phyloP scores from a whole-genome alignment of 225 moss, liverwort and hornwort species.

The Sphagnum tenellum region DNA sequence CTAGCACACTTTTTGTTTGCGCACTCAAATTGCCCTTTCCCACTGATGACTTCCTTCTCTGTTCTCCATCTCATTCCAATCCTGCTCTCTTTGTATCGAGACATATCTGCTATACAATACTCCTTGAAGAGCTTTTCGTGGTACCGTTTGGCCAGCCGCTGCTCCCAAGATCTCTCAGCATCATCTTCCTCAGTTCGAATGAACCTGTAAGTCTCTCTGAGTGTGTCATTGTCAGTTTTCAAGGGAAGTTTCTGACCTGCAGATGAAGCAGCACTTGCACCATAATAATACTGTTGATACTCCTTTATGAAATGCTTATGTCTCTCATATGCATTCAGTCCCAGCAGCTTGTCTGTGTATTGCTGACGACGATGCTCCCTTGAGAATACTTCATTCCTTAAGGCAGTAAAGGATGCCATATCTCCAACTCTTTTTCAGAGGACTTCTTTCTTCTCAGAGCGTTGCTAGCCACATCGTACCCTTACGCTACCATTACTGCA shows the following conservation, averaged over 20 bases:
- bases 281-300: conserved; percentile 34
- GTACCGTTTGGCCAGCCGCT: conserved; percentile 92
- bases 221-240: conserved; percentile 83
- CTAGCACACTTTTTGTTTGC: conserved; percentile 86
- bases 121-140: conserved; percentile 98
- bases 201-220: conserved; percentile 90
- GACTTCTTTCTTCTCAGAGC: too few relatives aligned
- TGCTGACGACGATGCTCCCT: conserved; percentile 57
- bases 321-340: conserved; percentile 59
- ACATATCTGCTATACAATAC: conserved; percentile 75
- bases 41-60: conserved; percentile 88
- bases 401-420: conserved; percentile 48
- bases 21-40: conserved; percentile 97
- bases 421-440: too few relatives aligned
- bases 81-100: conserved; percentile 81
- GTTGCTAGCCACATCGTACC: too few relatives aligned
- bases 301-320: conserved; percentile 64
- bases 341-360: conserved; percentile 35
- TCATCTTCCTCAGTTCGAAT: conserved; percentile 93
- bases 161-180: conserved; percentile 81
- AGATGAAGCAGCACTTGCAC: conserved; percentile 4
- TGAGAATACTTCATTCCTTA: conserved; percentile 37
- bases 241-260: conserved; percentile 18
- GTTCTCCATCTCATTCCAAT: conserved; percentile 94
- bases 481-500: too few relatives aligned